Evolutionary conservation across 495 filamentous ascomycete genomes (phyloP).

Genomic region (Achaetomiella virescens): DNA sequence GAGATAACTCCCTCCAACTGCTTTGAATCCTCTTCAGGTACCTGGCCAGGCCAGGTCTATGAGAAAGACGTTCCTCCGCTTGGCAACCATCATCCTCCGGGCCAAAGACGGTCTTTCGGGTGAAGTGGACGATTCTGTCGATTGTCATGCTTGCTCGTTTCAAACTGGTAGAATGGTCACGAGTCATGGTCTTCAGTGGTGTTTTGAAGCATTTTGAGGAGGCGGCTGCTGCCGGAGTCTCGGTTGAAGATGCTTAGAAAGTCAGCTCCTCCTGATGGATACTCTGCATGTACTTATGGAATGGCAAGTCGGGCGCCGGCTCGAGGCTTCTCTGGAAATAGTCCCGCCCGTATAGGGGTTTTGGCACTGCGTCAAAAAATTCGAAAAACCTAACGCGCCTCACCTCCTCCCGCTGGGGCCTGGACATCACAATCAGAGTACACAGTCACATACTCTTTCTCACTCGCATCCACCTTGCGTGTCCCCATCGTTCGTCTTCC

Average conservation of each 20-base stretch:
- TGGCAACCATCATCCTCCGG: not conserved
- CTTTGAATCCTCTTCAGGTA: not conserved
- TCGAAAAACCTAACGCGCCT: not conserved
- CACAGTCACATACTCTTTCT: slow-evolving; percentile 1
- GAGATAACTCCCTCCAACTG: not conserved
- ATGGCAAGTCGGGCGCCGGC: not conserved
- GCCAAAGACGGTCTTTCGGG: not conserved
- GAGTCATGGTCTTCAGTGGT: not conserved
- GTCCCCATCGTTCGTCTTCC: not conserved
- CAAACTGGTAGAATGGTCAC: not conserved
- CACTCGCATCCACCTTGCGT: not conserved
- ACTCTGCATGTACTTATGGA: not conserved
- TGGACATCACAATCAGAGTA: too few relatives aligned
- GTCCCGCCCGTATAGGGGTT: not conserved
- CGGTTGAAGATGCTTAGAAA: not conserved
- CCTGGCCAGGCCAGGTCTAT: slow-evolving; percentile 1
- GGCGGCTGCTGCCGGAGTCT: not conserved
- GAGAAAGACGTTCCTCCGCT: not conserved
- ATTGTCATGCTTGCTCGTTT: not conserved
- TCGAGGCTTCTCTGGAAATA: not conserved
- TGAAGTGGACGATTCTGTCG: slow-evolving; percentile 3
- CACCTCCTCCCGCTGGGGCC: too few relatives aligned
- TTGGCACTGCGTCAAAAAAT: not conserved
- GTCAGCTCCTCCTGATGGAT: not conserved
- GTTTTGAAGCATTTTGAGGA: not conserved